Base-by-base conservation (phyloP, 2,329 filamentous ascomycete species). In the Aspergillus sp. region DNA sequence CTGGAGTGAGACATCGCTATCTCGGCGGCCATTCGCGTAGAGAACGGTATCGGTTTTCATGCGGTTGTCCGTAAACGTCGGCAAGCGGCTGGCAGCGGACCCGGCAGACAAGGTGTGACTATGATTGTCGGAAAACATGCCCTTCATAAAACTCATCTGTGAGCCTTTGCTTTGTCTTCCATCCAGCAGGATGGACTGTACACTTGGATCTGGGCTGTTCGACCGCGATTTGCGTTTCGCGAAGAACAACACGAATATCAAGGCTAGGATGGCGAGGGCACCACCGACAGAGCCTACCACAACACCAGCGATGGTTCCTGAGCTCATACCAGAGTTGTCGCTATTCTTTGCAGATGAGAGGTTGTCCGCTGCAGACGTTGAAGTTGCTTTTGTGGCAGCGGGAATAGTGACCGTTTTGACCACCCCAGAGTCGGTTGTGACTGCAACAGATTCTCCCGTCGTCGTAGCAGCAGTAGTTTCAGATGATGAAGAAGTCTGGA, bases 1-100 rank as follows among this genome's bases (percentile, higher is more conserved):
- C 61, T 80, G 78, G 19, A 81, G 73, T 17, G 79, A 81, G 17
- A 80, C 70, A 60, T 75, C 78, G 66, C 78, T 81, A 48, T 75
- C 69, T 36, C 77, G 77, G 52, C 72, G 67, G 57, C 77, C 77
- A 54, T 78, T 72, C 13, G 73, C 71, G 63, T 78, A 79, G 56
- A 80, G 72, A 23, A 72, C 64, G 7, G 74, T 71, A 61, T 75
- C 75, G 49, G 77, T 75, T 60, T 80, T 80, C 72, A 81, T 69
- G 59, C 79, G 76, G 62, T 75, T 75, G 62, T 81, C 79, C 41
- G 75, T 80, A 54, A 77, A 79, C 13, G 71, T 72, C 5, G 69
- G 69, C 54, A 71, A 64, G 63, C 71, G 64, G 32, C 64, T 51
- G n/a, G 64, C 62, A 27, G 57, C 50, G 7, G 72, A 66, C 32